Evolutionary conservation across 2,329 filamentous ascomycete genomes (phyloP).

Genomic region (Fusarium foetens): DNA sequence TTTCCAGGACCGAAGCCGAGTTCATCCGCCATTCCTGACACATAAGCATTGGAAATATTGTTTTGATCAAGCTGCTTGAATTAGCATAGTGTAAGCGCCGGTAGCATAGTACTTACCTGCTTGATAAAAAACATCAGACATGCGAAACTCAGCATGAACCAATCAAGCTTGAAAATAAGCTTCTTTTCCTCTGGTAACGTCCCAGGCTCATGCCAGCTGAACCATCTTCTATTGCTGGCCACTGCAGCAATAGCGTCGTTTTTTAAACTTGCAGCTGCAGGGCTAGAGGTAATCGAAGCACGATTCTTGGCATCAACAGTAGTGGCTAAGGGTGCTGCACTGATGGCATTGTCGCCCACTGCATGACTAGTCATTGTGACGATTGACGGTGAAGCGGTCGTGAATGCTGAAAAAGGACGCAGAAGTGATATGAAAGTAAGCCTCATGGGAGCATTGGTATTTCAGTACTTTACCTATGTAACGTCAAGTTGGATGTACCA

Average conservation of each 20-base stretch:
- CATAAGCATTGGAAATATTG: slow-evolving; percentile 61
- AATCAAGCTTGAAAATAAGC: slow-evolving; percentile 61
- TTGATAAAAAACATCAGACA: slow-evolving; percentile 61
- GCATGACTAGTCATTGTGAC: neutral
- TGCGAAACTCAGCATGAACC: slow-evolving; percentile 52
- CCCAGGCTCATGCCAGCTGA: slow-evolving; percentile 56
- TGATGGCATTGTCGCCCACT: neutral
- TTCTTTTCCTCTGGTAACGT: slow-evolving; percentile 55
- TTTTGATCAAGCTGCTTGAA: slow-evolving; percentile 52
- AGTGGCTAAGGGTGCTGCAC: neutral
- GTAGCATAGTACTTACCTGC: slow-evolving; percentile 19
- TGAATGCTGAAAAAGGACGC: neutral
- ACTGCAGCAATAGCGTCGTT: neutral
- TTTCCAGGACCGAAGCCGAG: slow-evolving; percentile 54
- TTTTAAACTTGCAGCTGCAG: neutral
- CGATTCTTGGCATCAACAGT: neutral
- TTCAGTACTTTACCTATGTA: neutral
- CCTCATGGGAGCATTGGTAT: neutral
- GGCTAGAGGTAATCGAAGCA: neutral
- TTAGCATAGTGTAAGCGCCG: neutral
- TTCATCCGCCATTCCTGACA: slow-evolving; percentile 59
- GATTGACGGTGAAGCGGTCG: neutral
- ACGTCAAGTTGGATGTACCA: neutral
- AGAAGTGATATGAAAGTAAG: neutral
- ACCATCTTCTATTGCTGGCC: slow-evolving; percentile 39